Evolutionary conservation across 176 grass and related monocot species (phyloP).

Genomic region (Ananas comosus): DNA sequence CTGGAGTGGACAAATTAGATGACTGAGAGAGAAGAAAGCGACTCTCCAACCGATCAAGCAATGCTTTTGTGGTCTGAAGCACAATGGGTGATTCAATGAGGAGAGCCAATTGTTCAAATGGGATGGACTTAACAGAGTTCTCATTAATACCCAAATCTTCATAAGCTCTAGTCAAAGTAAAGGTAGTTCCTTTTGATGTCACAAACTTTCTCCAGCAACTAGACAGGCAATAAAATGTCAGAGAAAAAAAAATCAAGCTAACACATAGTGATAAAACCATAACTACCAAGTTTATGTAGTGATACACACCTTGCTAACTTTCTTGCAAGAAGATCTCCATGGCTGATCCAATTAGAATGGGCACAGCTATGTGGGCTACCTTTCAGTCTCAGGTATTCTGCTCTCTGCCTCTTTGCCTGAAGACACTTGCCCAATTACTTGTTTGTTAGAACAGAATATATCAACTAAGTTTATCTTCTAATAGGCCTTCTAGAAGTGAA

Average conservation of each 20-base stretch:
- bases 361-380: conserved; percentile 49
- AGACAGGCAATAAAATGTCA: conserved; percentile 17
- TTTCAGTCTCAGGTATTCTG: conserved; percentile 84
- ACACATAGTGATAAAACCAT: too few relatives aligned
- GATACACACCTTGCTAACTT: conserved; percentile 63
- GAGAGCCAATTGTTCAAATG: conserved; percentile 79
- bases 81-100: conserved; percentile 58
- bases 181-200: conserved; percentile 61
- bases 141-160: conserved; percentile 57
- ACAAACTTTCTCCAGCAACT: conserved; percentile 93
- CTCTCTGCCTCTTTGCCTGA: conserved; percentile 73
- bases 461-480: background rate
- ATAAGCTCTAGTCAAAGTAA: conserved; percentile 51
- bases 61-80: conserved; percentile 53
- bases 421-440: background rate
- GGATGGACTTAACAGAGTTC: conserved; percentile 72
- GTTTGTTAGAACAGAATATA: background rate
- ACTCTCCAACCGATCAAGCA: conserved; percentile 69
- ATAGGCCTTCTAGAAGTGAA: too few relatives aligned
- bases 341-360: conserved; percentile 44
- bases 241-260: background rate
- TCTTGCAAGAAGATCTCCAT: conserved; percentile 62
- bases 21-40: conserved; percentile 37
- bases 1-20: conserved; percentile 26
- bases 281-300: background rate